These are phyloP conservation scores for Pyrenopolyporus hunteri DNA, from an alignment of 495 filamentous ascomycete genomes.

Conservation along the genomic window DNA sequence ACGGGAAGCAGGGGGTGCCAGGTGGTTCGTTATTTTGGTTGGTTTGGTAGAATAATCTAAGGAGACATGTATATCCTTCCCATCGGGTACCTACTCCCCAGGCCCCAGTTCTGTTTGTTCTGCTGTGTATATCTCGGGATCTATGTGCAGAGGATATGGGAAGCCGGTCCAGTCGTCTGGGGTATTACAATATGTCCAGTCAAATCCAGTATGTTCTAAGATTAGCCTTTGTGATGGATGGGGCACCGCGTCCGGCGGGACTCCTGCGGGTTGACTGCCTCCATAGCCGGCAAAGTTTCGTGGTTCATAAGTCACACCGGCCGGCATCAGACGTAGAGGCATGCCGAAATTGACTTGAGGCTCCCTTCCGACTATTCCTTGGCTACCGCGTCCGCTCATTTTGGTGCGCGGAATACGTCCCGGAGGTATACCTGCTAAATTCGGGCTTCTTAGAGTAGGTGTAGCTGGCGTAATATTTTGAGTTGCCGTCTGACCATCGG, in stretches of 20 bases:
- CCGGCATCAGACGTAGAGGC: not conserved
- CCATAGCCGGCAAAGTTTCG: constrained; percentile 5
- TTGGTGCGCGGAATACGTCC: not conserved
- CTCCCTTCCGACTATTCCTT: constrained; percentile 1
- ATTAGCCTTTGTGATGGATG: not conserved
- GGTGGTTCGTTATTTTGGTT: too few species aligned
- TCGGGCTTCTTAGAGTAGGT: not conserved
- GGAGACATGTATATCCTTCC: constrained; percentile 6
- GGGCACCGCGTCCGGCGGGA: not conserved
- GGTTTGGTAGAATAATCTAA: too few species aligned
- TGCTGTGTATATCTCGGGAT: constrained; percentile 5
- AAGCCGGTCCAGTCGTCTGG: constrained; percentile 3
- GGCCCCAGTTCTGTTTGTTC: constrained; percentile 4
- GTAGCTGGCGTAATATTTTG: constrained; percentile 1
- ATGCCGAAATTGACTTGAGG: not conserved
- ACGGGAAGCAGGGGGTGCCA: too few species aligned
- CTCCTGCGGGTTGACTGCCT: not conserved
- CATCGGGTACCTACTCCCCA: not conserved
- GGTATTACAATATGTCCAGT: not conserved
- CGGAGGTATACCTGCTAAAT: not conserved
- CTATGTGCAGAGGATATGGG: not conserved
- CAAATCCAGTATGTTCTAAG: not conserved
- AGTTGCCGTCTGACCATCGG: constrained; percentile 15
- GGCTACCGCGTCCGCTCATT: not conserved
- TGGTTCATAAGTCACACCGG: not conserved